Percentiles rank a stretch among this genome's conserved stretches.
These are phyloP conservation scores for Volvariella surrecta DNA, from an alignment of 1,284 basidiomycete genomes.

Conservation along the genomic window DNA sequence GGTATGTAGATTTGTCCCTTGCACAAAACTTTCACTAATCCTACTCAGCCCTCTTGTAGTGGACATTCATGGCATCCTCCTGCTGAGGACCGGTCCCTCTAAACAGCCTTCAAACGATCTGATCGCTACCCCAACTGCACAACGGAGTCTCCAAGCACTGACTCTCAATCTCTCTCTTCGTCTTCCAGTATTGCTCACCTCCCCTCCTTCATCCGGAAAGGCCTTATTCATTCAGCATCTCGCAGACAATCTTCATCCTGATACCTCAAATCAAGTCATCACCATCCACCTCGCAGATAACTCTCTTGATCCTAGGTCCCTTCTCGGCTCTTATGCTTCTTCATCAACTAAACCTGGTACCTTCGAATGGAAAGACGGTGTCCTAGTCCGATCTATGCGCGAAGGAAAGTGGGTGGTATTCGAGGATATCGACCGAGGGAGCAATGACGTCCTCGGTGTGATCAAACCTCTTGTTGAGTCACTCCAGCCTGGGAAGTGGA, in stretches of 20 bases:
- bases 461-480: constrained; percentile 81
- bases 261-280: constrained; percentile 54
- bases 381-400: constrained; percentile 84
- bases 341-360: constrained; percentile 81
- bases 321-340: constrained; percentile 92
- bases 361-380: constrained; percentile 97
- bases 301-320: constrained; percentile 88
- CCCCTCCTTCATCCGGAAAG: constrained; percentile 88
- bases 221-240: constrained; percentile 77
- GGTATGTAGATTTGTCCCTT: constrained; percentile 30
- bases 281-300: constrained; percentile 91
- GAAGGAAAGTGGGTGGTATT: constrained; percentile 93
- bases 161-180: constrained; percentile 61
- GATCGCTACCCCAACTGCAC: constrained; percentile 61
- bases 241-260: constrained; percentile 53
- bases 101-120: constrained; percentile 28
- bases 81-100: constrained; percentile 32
- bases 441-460: constrained; percentile 79
- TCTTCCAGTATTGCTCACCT: constrained; percentile 79
- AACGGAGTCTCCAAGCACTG: constrained; percentile 51
- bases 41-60: constrained; percentile 40
- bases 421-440: constrained; percentile 88
- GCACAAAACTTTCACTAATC: constrained; percentile 13
- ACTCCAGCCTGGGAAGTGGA: constrained; percentile 64
- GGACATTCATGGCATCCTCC: constrained; percentile 59